phyloP scores from a whole-genome alignment of 257 asterid genomes.

The Solanum dulcamara region DNA sequence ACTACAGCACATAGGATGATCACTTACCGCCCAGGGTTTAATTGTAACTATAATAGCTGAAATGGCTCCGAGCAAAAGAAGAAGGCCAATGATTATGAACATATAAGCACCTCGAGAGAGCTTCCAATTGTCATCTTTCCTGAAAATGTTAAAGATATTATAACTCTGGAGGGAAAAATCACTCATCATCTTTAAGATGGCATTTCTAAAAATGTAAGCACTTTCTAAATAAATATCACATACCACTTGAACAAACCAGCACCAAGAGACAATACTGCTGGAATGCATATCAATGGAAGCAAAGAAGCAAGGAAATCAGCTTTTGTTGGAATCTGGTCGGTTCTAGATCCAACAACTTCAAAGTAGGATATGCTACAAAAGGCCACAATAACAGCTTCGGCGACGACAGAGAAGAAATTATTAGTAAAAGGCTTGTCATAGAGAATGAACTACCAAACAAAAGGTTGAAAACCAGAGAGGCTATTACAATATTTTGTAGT shows the following conservation, averaged over 20 bases:
- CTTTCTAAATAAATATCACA: conserved; percentile 13
- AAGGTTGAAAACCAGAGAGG: background rate
- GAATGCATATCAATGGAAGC: conserved; percentile 91
- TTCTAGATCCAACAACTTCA: conserved; percentile 68
- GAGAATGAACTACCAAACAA: conserved; percentile 2
- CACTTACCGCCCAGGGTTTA: conserved; percentile 85
- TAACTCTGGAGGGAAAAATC: background rate
- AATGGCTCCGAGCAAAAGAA: conserved; percentile 79
- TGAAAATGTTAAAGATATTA: conserved; percentile 25
- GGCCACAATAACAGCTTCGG: conserved; percentile 75
- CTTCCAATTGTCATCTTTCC: conserved; percentile 99
- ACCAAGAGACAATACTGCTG: conserved; percentile 73
- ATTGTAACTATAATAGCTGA: conserved; percentile 68
- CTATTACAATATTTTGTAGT: background rate
- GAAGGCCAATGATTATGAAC: conserved; percentile 68
- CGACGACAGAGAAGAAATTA: conserved; percentile 6
- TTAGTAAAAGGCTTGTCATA: conserved; percentile 5
- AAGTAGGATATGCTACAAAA: conserved; percentile 84
- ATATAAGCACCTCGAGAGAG: conserved; percentile 78
- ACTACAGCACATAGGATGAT: conserved; percentile 1
- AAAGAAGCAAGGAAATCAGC: conserved; percentile 90
- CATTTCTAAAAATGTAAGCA: conserved; percentile 1
- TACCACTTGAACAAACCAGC: conserved; percentile 94
- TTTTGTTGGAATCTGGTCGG: conserved; percentile 70
- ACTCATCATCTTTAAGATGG: conserved; percentile 1